Evolutionary conservation across 257 asterid species (phyloP).

Genomic region (Pogostemon cablin): DNA sequence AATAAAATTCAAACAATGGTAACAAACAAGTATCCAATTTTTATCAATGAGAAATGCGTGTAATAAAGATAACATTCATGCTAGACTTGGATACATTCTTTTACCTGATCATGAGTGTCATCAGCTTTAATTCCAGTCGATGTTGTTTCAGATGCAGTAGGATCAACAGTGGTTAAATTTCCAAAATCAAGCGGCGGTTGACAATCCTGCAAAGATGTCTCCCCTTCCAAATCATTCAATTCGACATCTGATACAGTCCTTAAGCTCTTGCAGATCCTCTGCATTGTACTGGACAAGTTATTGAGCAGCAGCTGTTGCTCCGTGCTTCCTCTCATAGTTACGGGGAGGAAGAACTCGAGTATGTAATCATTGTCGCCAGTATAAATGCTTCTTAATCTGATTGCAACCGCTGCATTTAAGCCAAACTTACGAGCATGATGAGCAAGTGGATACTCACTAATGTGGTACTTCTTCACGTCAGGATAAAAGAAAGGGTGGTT

Average conservation of each 20-base stretch:
- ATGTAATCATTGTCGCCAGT: conserved; percentile 75
- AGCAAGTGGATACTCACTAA: conserved; percentile 84
- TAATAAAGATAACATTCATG: too few relatives aligned
- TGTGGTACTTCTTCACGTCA: conserved; percentile 77
- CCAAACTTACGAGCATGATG: conserved; percentile 93
- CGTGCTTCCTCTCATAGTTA: conserved; percentile 60
- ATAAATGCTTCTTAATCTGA: conserved; percentile 70
- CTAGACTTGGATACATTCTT: too few relatives aligned
- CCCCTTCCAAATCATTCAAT: conserved; percentile 40
- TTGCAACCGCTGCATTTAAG: conserved; percentile 83
- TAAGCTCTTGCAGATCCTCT: conserved; percentile 79
- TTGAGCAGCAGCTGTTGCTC: conserved; percentile 81
- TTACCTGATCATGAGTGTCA: conserved; percentile 49
- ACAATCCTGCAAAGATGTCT: conserved; percentile 30
- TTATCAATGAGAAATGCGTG: not conserved
- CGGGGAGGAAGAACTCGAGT: conserved; percentile 84
- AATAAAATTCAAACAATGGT: not conserved
- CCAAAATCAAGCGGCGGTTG: conserved; percentile 44
- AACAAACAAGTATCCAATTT: conserved; percentile 9
- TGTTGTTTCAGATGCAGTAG: conserved; percentile 38
- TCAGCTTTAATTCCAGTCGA: conserved; percentile 35
- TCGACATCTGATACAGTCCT: conserved; percentile 74
- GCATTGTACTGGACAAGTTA: conserved; percentile 88
- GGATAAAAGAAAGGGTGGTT: conserved; percentile 74
- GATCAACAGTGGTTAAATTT: conserved; percentile 36